Evolutionary conservation across 225 moss, liverwort and hornwort species (phyloP), one percentile per base, ranked within the genome.

Genomic region (Thuidium tamariscinum): DNA sequence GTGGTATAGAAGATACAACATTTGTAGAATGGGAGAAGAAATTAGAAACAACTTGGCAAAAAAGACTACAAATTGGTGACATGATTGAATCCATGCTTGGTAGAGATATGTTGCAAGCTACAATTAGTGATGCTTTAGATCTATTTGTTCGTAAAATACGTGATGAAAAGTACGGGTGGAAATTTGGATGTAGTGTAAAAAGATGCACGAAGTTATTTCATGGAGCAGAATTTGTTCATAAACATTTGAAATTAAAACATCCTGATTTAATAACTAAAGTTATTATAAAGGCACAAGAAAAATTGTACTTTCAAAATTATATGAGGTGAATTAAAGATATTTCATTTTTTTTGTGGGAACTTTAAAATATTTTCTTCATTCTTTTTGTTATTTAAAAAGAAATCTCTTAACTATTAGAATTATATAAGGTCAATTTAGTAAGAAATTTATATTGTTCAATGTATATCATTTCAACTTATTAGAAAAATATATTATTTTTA

Each of bases 101-200:
- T 41, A 90, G 86, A 86, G 93, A 94, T 32, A 89, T 89, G 30
- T 90, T 95, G 41, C 91, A 96, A 65, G 90, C 80, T 23, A 66
- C 94, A 22, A 90, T 86, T 51, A 93, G 79, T 87, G 88, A 95
- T 70, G 93, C 91, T 63, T 83, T 96, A 83, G 92, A 95, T 81
- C 81, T 87, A 30, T 93, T 94, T 91, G 95, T 96, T 29, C 88
- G 95, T 37, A 96, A 96, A 86, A 96, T 95, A 81, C 91, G 92
- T 11, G 96, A 96, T 92, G 96, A 95, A 83, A 96, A 96, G 52
- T 96, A 96, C 89, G 95, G 95, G 2, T 96, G 96, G 96, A 96
- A 96, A 86, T 96, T 95, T 88, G 96, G 96, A 49, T 96, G 96
- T 86, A 90, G 89, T 79, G 90, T 94, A 26, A 96, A 94, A 65